Conservation (phyloP, 2,329 filamentous ascomycete species). For the Cucurbitaria berberidis region DNA sequence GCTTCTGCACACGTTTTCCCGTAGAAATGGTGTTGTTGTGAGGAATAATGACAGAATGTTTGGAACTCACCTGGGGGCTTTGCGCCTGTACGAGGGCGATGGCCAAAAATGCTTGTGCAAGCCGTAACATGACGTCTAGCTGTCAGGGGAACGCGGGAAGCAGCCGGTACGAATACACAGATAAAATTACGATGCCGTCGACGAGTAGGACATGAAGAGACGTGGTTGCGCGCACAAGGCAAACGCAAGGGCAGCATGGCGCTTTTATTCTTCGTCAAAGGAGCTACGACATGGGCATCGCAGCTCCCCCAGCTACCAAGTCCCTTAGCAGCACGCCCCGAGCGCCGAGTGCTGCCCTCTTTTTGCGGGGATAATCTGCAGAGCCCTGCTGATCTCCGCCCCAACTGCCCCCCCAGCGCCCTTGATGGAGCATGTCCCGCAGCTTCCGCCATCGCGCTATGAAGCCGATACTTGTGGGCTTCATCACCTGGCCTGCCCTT, state of each 20-base stretch:
- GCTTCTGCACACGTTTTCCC: conserved; percentile 20
- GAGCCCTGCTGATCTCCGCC: conserved; percentile 30
- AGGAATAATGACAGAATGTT: conserved; percentile 15
- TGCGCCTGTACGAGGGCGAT: conserved; percentile 38
- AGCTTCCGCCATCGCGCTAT: conserved; percentile 16
- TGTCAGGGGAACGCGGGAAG: conserved; percentile 22
- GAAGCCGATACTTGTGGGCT: conserved; percentile 3
- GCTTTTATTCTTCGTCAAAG: conserved; percentile 24
- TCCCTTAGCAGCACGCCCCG: conserved; percentile 16
- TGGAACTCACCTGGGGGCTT: conserved; percentile 31
- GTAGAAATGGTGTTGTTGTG: conserved; percentile 15
- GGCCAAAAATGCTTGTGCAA: conserved; percentile 43
- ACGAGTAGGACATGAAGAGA: conserved; percentile 17
- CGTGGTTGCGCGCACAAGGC: conserved; percentile 20
- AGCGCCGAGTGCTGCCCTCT: conserved; percentile 16
- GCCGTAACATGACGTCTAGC: conserved; percentile 44
- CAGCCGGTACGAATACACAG: conserved; percentile 15
- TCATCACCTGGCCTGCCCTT: conserved; percentile 5
- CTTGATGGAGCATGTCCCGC: conserved; percentile 22
- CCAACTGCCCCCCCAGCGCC: conserved; percentile 19
- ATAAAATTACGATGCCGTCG: conserved; percentile 15
- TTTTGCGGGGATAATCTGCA: conserved; percentile 21
- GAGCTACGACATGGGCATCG: conserved; percentile 2
- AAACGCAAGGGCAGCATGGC: conserved; percentile 19
- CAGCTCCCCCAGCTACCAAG: conserved; percentile 20